Evolutionary conservation across 352 stramenopile genomes (phyloP).

Genomic region (Sclerospora graminicola): DNA sequence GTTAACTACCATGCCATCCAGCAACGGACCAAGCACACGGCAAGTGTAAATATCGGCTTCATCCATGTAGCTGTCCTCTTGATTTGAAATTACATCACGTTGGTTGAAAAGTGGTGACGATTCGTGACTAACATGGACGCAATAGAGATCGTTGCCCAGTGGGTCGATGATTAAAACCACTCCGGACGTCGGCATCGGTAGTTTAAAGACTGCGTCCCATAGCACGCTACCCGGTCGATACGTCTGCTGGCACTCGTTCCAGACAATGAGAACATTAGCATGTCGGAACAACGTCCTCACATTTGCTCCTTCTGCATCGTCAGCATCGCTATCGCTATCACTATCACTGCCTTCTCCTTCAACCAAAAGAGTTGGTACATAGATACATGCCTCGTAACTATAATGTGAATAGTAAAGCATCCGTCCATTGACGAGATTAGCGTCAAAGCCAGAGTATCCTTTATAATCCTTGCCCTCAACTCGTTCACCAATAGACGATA

Average conservation of each 20-base stretch:
- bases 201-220: conserved; percentile 66
- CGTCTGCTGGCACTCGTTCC: conserved; percentile 82
- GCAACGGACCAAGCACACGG: conserved; percentile 66
- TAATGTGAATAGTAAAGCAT: conserved; percentile 75
- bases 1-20: conserved; percentile 80
- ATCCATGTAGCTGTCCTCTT: conserved; percentile 67
- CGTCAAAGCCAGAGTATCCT: conserved; percentile 39
- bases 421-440: conserved; percentile 26
- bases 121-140: conserved; percentile 72
- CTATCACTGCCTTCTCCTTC: conserved; percentile 25
- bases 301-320: conserved; percentile 19
- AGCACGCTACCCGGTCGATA: conserved; percentile 69
- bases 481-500: conserved; percentile 53
- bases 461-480: conserved; percentile 31
- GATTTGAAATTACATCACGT: conserved; percentile 55
- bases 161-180: conserved; percentile 79
- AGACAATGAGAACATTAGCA: conserved; percentile 76
- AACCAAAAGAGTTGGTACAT: conserved; percentile 60
- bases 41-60: conserved; percentile 75
- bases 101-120: conserved; percentile 71
- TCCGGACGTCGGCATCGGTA: conserved; percentile 66
- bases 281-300: conserved; percentile 37
- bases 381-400: conserved; percentile 71
- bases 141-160: conserved; percentile 76
- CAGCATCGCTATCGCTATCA: conserved; percentile 25